phyloP scores from a whole-genome alignment of 169 alveolate genomes.

The Plasmodium gonderi region DNA sequence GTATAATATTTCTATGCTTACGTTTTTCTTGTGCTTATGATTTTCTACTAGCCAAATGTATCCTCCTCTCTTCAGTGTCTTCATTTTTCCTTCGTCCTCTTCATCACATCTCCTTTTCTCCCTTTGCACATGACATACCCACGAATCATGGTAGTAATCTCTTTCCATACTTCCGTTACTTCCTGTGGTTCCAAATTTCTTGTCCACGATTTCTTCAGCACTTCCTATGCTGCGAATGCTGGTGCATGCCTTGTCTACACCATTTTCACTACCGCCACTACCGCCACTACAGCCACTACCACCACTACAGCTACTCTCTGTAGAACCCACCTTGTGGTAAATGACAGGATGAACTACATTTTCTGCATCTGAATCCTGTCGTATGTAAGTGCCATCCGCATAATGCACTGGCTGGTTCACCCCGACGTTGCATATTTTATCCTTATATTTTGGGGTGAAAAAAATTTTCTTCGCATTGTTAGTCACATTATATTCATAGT shows the following conservation, averaged over 20 bases:
- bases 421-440: conserved; percentile 11
- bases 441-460: conserved; percentile 42
- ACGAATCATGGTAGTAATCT: not conserved
- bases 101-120: not conserved
- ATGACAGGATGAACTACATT: too few species aligned
- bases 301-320: too few species aligned
- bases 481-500: conserved; percentile 17
- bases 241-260: not conserved
- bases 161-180: not conserved
- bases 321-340: too few species aligned
- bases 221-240: not conserved
- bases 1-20: conserved; percentile 54
- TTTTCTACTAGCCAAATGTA: conserved; percentile 55
- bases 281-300: not conserved
- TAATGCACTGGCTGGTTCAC: conserved; percentile 32
- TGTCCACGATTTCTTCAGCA: not conserved
- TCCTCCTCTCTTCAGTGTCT: conserved; percentile 47
- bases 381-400: conserved; percentile 51
- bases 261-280: not conserved
- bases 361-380: conserved; percentile 26
- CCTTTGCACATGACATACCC: not conserved
- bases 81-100: not conserved
- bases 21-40: conserved; percentile 43
- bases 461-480: conserved; percentile 27
- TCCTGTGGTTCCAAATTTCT: not conserved